Evolutionary conservation across 805 yeast genomes (phyloP), one percentile per base, ranked within the genome.

Genomic region (Candida endomychidarum): DNA sequence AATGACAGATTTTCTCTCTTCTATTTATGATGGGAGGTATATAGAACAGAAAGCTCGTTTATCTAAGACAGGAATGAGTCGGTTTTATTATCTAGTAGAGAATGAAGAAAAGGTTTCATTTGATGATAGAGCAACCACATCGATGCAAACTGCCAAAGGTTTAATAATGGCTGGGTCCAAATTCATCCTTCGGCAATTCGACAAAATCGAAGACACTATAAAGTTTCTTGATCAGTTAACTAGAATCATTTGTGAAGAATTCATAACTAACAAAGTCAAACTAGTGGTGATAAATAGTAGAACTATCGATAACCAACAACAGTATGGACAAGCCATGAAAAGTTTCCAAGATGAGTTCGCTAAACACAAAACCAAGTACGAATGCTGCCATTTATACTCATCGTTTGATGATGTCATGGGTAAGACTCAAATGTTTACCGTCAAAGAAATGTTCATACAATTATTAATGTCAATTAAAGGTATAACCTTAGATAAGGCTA

Each of bases 11-110:
- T 72, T 93, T 52, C 84, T 84, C 0, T 55, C 70, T 23, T 86
- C 96, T 37, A 88, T 93, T 33, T 74, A 76, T 44, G 99, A 93
- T 61, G 96, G 96, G 2, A 65, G 99, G 36, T 89, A 84, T 53
- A 70, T 72, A 40, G 99, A 93, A 57, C 99, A 93, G 57, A 90
- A 91, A 55, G 63, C 73, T 12, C 72, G 99, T 39, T 66, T 93
- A 42, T 73, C 72, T 37, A 75, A 81, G 57, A 75, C 93, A 0
- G 88, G 86, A 0, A 65, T 90, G 53, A 65, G 66, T 14, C 74
- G 85, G 48, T 76, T 83, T 14, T 81, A 79, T 48, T 93, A 93
- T 52, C 56, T 93, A 3, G 77, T 93, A 11, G 99, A 93, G 57
- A 95, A 18, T 10, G 34, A 22, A n/a, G 34, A 26, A 7, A 23